Evolutionary conservation across 2,329 filamentous ascomycete genomes (phyloP), one percentile per base, ranked within the genome.

Genomic region (Phoma sp.): DNA sequence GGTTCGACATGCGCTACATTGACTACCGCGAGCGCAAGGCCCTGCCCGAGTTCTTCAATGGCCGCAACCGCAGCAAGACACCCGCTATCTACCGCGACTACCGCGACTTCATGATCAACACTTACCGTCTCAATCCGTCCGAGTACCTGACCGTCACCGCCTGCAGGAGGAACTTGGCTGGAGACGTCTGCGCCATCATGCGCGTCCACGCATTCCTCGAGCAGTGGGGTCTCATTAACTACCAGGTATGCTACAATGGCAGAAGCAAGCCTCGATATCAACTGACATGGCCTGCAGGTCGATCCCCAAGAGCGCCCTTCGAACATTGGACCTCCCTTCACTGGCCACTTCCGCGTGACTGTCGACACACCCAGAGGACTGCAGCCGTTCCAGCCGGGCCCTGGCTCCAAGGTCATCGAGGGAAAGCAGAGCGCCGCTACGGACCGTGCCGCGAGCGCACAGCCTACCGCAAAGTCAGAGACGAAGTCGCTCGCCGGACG

Each of bases 61-160:
- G 87, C 75, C 87, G 95, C 56, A 99, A 99, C 78, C 89, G 95
- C 68, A 98, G 95, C 86, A 99, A 99, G 80, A 99, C 95, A 0
- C 89, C 92, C 1, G 88, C 92, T 43, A 91, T 98, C 22, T 99
- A 99, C 81, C 98, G 98, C 78, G 95, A 99, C 73, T 99, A 99
- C 77, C 89, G 95, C 65, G 95, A 99, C 72, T 99, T 99, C 73
- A 99, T 99, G 95, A 92, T 99, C 79, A 99, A 99, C 79, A 98
- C 95, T 11, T 99, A 99, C 77, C 89, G 95, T 33, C 80, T 99
- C 52, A 99, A 98, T 72, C 95, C 95, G 4, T 85, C 92, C 48
- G 95, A 99, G 75, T 99, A 99, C 71, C 83, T 99, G 50, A 99
- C 95, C 4, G 93, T 99, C 49, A 99, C 95, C 9, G 95, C 95